Conservation (phyloP, 2,329 filamentous ascomycete genomes). For the Nannizziopsis barbatae region DNA sequence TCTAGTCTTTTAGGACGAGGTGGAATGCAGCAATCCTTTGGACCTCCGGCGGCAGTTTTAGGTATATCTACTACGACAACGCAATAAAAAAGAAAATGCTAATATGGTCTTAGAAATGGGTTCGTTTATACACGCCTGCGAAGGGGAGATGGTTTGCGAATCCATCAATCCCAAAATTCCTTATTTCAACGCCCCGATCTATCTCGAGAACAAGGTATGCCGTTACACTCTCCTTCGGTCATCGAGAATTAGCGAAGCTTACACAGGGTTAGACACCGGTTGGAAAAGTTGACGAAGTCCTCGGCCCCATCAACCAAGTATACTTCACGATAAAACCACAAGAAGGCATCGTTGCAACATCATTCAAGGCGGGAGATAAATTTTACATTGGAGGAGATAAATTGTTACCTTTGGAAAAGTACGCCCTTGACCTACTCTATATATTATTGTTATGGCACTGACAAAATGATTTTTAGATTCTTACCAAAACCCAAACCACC, state of each 20-base stretch:
- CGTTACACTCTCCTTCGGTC: not conserved
- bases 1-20: conserved; percentile 42
- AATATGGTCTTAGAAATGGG: conserved; percentile 60
- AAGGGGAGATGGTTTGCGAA: conserved; percentile 96
- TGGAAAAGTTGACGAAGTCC: conserved; percentile 95
- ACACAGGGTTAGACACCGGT: conserved; percentile 53
- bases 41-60: conserved; percentile 51
- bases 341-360: conserved; percentile 87
- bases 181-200: conserved; percentile 98
- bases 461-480: conserved; percentile 47
- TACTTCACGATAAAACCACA: conserved; percentile 97
- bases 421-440: conserved; percentile 17
- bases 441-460: conserved; percentile 15
- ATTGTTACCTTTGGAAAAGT: conserved; percentile 81
- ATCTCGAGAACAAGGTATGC: conserved; percentile 87
- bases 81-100: conserved; percentile 22
- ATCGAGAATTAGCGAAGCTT: no score
- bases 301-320: conserved; percentile 94
- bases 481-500: conserved; percentile 79
- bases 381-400: conserved; percentile 95
- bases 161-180: conserved; percentile 91
- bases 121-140: conserved; percentile 82
- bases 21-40: conserved; percentile 51
- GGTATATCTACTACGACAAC: conserved; percentile 31
- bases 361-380: conserved; percentile 93